A percentile compares a stretch with the other conserved stretches of the same genome.
phyloP scores from a whole-genome alignment of 2,329 filamentous ascomycete genomes.

The Cladophialophora carrionii region DNA sequence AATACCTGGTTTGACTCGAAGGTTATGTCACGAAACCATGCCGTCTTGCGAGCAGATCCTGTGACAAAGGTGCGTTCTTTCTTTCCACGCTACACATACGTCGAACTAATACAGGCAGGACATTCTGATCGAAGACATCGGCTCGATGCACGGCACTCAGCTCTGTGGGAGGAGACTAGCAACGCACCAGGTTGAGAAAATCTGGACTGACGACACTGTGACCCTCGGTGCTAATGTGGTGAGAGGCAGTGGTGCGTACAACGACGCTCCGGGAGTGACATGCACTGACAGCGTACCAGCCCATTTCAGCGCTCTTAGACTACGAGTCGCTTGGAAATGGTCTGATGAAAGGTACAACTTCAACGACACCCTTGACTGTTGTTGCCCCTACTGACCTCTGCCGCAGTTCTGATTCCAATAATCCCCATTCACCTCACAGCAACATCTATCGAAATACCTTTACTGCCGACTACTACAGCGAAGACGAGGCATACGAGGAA shows the following conservation, averaged over 20 bases:
- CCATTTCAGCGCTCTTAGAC: conserved; percentile 37
- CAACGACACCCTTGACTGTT: background rate
- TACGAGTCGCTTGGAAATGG: conserved; percentile 43
- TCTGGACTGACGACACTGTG: conserved; percentile 47
- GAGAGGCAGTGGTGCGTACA: conserved; percentile 45
- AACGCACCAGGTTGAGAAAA: conserved; percentile 37
- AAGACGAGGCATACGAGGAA: conserved; percentile 30
- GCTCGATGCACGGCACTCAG: conserved; percentile 66
- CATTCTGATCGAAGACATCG: conserved; percentile 58
- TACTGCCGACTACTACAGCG: conserved; percentile 47
- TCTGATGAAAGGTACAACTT: conserved; percentile 35
- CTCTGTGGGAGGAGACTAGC: conserved; percentile 54
- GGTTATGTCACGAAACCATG: conserved; percentile 54
- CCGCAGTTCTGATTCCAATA: background rate
- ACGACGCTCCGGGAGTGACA: background rate
- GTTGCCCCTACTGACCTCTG: background rate
- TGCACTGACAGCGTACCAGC: conserved; percentile 20
- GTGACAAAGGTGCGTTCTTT: conserved; percentile 24
- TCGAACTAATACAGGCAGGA: conserved; percentile 39
- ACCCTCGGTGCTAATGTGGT: conserved; percentile 56
- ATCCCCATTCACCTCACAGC: background rate
- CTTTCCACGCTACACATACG: background rate
- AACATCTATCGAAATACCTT: conserved; percentile 44
- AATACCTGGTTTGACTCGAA: conserved; percentile 54
- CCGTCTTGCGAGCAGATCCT: conserved; percentile 42